A percentile compares a stretch with the other conserved stretches of the same genome.
Conservation (phyloP, 768 basidiomycete genomes). For the Lepiota venenata region DNA sequence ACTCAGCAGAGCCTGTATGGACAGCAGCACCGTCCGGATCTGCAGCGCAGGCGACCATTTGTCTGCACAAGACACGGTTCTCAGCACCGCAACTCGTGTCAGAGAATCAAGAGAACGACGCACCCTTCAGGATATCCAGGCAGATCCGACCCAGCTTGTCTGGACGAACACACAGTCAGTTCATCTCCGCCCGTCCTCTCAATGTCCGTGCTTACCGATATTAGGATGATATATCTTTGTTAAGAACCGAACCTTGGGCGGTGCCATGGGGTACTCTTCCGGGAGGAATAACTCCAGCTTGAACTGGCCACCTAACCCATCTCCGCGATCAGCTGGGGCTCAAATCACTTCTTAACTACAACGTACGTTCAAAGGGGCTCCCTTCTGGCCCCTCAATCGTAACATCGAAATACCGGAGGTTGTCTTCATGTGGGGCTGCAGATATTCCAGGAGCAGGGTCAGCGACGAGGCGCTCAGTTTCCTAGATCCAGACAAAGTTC, state of each 20-base stretch:
- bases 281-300: slow-evolving; percentile 97
- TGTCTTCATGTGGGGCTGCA: slow-evolving; percentile 95
- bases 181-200: not conserved
- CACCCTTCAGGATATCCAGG: slow-evolving; percentile 95
- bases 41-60: slow-evolving; percentile 99
- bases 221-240: slow-evolving; percentile 99
- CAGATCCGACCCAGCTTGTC: slow-evolving; percentile 99
- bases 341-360: not conserved
- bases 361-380: slow-evolving; percentile 83
- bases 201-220: slow-evolving; percentile 67
- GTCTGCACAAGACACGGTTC: slow-evolving; percentile 44
- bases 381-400: slow-evolving; percentile 93
- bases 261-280: slow-evolving; percentile 99
- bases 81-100: not conserved
- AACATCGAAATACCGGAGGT: slow-evolving; percentile 98
- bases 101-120: slow-evolving; percentile 15
- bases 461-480: slow-evolving; percentile 94
- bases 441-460: slow-evolving; percentile 98
- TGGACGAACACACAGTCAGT: slow-evolving; percentile 27
- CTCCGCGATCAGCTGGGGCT: slow-evolving; percentile 4
- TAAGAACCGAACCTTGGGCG: slow-evolving; percentile 96
- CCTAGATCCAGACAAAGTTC: slow-evolving; percentile 42
- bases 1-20: slow-evolving; percentile 93
- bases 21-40: slow-evolving; percentile 95
- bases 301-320: slow-evolving; percentile 76